Conservation (phyloP, 192 early-diverging fungal genomes). For the Linnemannia exigua region DNA sequence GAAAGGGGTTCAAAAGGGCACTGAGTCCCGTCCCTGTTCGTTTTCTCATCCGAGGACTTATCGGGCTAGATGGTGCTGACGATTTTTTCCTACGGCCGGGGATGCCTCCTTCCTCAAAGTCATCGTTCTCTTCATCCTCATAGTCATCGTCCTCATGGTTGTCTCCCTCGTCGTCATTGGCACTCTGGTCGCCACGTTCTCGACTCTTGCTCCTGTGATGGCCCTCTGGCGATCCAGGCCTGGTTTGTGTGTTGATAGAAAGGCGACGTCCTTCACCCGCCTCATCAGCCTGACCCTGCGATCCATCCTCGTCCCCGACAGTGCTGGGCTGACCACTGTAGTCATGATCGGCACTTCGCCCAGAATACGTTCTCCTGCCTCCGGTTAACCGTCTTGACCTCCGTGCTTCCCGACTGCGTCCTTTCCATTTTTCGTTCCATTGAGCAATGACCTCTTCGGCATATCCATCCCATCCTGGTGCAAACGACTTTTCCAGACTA, state of each 20-base stretch:
- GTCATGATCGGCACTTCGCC: neutral
- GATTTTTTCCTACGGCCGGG: neutral
- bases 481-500: conserved; percentile 34
- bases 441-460: conserved; percentile 48
- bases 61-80: neutral
- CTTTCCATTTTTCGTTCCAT: conserved; percentile 55
- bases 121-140: neutral
- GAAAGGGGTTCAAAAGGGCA: conserved; percentile 28
- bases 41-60: conserved; percentile 23
- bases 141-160: neutral
- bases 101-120: neutral
- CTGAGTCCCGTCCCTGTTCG: conserved; percentile 39
- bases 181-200: neutral
- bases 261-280: neutral
- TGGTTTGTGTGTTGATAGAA: conserved; percentile 1
- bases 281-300: neutral
- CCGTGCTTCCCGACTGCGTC: conserved; percentile 2
- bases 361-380: neutral
- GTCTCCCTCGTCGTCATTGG: neutral
- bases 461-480: conserved; percentile 43
- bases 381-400: conserved; percentile 19
- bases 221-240: neutral
- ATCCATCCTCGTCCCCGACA: neutral
- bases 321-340: neutral
- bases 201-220: neutral